phyloP scores from a whole-genome alignment of 345 rosid species.

The Eutrema yunnanense region DNA sequence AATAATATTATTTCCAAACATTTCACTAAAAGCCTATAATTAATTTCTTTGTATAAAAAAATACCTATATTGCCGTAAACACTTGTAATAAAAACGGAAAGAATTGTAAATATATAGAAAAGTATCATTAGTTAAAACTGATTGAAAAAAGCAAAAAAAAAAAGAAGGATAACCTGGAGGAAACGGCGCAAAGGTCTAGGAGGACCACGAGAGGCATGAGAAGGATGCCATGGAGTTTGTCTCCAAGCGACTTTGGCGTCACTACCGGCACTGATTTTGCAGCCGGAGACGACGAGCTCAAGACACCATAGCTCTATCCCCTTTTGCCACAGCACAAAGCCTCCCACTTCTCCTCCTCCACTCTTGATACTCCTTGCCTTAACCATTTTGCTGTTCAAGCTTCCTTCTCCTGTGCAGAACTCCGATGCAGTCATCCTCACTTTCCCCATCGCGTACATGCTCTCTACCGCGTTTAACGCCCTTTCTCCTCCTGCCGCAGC shows the following conservation, averaged over 20 bases:
- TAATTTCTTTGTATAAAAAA: background rate
- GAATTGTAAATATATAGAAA: background rate
- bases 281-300: conserved; percentile 71
- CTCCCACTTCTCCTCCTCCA: conserved; percentile 61
- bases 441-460: conserved; percentile 94
- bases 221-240: conserved; percentile 91
- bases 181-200: conserved; percentile 80
- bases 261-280: conserved; percentile 87
- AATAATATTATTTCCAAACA: background rate
- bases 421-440: conserved; percentile 89
- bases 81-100: background rate
- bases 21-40: background rate
- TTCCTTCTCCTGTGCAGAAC: conserved; percentile 63
- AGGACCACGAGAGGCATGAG: conserved; percentile 87
- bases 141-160: background rate
- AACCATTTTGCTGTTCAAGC: conserved; percentile 34
- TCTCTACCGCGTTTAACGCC: conserved; percentile 50
- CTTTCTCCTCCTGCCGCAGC: conserved; percentile 88
- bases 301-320: conserved; percentile 81
- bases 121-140: background rate
- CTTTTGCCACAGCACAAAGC: conserved; percentile 63
- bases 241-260: conserved; percentile 87
- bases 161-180: conserved; percentile 49
- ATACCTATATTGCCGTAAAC: background rate
- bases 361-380: conserved; percentile 42